Evolutionary conservation across 2,329 filamentous ascomycete genomes (phyloP).

Genomic region (Curvularia lunata): DNA sequence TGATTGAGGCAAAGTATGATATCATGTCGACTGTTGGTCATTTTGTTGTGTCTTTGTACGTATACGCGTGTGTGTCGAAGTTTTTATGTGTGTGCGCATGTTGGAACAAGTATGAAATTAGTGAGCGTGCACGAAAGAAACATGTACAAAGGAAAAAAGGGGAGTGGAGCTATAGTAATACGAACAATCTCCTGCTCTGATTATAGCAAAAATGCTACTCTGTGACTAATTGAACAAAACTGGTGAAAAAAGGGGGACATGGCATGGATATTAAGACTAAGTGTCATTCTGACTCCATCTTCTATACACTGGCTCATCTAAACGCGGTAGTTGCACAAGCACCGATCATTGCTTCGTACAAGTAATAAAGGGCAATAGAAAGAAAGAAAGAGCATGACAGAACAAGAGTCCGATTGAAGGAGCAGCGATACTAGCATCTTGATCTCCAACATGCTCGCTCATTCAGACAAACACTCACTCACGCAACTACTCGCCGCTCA

Average conservation of each 20-base stretch:
- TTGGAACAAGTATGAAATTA: background rate
- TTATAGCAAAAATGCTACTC: background rate
- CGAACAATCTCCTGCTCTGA: background rate
- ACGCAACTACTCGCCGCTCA: conserved; percentile 54
- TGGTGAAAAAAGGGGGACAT: too few species aligned
- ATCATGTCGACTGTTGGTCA: background rate
- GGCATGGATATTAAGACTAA: too few species aligned
- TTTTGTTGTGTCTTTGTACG: background rate
- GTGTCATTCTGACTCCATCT: too few species aligned
- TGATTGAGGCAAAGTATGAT: background rate
- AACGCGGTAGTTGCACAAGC: background rate
- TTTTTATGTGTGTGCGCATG: background rate
- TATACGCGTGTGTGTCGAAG: background rate
- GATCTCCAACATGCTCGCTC: background rate
- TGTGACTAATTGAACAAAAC: too few species aligned
- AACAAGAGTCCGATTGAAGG: background rate
- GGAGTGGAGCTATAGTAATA: background rate
- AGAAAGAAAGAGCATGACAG: background rate
- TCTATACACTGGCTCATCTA: background rate
- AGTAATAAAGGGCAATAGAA: background rate
- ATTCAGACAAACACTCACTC: background rate
- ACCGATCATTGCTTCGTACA: background rate
- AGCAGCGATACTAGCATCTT: background rate
- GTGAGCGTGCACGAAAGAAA: background rate
- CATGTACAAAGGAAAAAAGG: background rate